phyloP scores from a whole-genome alignment of 2,329 filamentous ascomycete genomes.

The Sporothrix mexicana region DNA sequence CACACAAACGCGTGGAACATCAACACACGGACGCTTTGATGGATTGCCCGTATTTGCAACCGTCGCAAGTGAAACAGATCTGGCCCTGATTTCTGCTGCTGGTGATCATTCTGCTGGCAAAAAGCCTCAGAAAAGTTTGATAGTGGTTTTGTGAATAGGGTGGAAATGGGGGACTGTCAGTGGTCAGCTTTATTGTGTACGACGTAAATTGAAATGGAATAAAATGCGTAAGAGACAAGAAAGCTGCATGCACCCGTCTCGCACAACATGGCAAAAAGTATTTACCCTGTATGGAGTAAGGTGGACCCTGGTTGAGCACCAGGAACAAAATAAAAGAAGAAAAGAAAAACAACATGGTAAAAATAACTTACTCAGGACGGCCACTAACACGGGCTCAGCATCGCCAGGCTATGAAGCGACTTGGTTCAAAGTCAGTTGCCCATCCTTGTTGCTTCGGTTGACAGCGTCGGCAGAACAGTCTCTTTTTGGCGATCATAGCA shows the following conservation, averaged over 20 bases:
- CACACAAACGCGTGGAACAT: constrained; percentile 31
- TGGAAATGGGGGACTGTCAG: neutral
- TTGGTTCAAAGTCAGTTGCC: neutral
- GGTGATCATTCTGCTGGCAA: neutral
- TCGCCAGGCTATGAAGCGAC: neutral
- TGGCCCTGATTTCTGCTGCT: constrained; percentile 29
- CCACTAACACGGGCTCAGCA: neutral
- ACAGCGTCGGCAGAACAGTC: constrained; percentile 32
- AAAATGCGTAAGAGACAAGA: neutral
- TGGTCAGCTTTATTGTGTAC: neutral
- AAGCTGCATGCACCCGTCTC: neutral
- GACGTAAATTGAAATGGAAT: neutral
- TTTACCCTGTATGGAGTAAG: neutral
- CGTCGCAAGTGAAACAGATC: constrained; percentile 35
- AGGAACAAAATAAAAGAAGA: neutral
- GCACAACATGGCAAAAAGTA: neutral
- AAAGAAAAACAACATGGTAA: neutral
- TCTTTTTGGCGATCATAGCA: constrained; percentile 40
- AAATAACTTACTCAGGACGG: constrained; percentile 9
- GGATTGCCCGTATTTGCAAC: constrained; percentile 28
- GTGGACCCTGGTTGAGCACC: neutral
- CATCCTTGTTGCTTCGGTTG: constrained; percentile 29
- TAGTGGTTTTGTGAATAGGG: constrained; percentile 5
- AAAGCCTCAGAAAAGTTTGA: constrained; percentile 3
- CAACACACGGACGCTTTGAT: constrained; percentile 34